Base-by-base conservation (phyloP, 805 yeast species). In the Maudiozyma saulgeensis region DNA sequence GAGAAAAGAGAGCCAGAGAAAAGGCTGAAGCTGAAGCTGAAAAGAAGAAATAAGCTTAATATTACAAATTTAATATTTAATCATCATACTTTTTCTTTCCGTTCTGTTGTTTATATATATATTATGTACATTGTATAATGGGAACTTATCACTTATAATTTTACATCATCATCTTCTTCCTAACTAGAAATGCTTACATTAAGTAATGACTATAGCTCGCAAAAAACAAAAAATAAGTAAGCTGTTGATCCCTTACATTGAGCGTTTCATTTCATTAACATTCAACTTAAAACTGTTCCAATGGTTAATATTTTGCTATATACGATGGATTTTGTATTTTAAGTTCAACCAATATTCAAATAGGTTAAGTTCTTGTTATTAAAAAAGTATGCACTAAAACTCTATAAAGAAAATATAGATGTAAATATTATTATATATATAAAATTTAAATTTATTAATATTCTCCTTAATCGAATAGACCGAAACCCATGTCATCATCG, bases 21-120 rank as follows among this genome's bases (percentile, higher is more conserved):
- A 81, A 81, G 80, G 97, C 96, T 74, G 98, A 88, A 79, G 98
- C 97, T 74, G 99, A 90, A 80, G 96, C 95, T 78, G 96, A 89
- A 70, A 90, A 90, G 91, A 90, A 90, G 90, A 88, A 88, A 84
- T 88, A 87, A 82, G 67, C 61, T 28, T 47, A 44, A 39, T 42
- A 23, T 28, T 19, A 28, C 32, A 9, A 28, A 28, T 28, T 28
- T 28, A 28, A 28, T 28, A 28, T 28, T 28, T 28, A 28, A 28
- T 37, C n/a, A 32, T 39, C 44, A 45, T 37, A 40, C 9, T 25
- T 39, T 9, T 13, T 46, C 41, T 31, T 41, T 41, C 49, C 39
- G 40, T 53, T 52, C 54, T 51, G 53, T 55, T 55, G 57, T 51
- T 51, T 48, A 53, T 50, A 55, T 53, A 35, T n/a, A 53, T 50